phyloP scores from a whole-genome alignment of 257 asterid species.

The Scutellaria minor region DNA sequence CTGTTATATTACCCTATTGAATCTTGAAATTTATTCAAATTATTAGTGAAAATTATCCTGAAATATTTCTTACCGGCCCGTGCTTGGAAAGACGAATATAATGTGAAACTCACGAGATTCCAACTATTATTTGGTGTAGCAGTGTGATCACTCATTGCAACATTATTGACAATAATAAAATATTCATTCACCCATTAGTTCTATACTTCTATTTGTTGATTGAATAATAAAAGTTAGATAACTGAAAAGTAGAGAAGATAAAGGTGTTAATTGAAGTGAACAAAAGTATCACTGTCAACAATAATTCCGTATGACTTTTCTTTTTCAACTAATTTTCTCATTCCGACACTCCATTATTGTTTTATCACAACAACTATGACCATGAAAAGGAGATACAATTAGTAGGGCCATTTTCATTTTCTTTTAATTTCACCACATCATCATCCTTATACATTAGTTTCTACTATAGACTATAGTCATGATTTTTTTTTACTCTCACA shows the following conservation, averaged over 20 bases:
- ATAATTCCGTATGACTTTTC: conserved; percentile 27
- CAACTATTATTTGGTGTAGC: not conserved
- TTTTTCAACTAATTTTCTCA: conserved; percentile 27
- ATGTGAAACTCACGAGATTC: too few relatives aligned
- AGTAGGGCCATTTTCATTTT: not conserved
- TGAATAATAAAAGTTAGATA: conserved; percentile 6
- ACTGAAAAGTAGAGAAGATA: not conserved
- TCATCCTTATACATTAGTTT: too few relatives aligned
- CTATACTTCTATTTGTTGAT: conserved; percentile 4
- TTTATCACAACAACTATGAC: conserved; percentile 14
- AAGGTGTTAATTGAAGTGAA: not conserved
- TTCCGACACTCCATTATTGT: conserved; percentile 29
- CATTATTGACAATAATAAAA: not conserved
- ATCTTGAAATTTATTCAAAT: too few relatives aligned
- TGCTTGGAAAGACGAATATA: not conserved
- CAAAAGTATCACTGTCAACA: conserved; percentile 35
- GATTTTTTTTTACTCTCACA: too few relatives aligned
- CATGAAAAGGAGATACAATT: conserved; percentile 9
- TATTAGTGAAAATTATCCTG: too few relatives aligned
- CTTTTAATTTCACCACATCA: not conserved
- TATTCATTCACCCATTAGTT: conserved; percentile 18
- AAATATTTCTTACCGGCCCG: too few relatives aligned
- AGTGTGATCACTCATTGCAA: not conserved
- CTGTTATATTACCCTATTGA: too few relatives aligned
- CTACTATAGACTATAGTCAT: not conserved